phyloP scores from a whole-genome alignment of 2,329 filamentous ascomycete genomes.

The Aspergillus latus region DNA sequence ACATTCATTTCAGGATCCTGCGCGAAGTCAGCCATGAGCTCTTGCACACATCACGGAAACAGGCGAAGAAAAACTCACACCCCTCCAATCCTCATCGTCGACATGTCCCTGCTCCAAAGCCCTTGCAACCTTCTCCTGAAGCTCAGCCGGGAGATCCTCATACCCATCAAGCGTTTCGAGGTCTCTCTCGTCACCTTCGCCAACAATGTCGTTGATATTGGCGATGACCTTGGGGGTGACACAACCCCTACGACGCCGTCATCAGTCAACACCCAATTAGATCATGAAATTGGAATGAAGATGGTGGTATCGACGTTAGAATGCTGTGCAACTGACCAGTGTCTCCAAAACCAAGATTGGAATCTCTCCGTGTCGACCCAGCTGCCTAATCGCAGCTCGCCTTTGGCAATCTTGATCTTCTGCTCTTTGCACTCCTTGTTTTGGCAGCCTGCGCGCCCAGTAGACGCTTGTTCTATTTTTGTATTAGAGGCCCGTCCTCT shows the following conservation, averaged over 20 bases:
- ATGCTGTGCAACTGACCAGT: constrained; percentile 69
- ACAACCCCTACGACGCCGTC: constrained; percentile 66
- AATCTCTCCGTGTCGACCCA: constrained; percentile 65
- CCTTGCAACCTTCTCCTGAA: constrained; percentile 70
- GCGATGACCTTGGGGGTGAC: constrained; percentile 72
- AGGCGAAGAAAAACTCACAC: constrained; percentile 44
- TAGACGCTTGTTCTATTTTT: constrained; percentile 66
- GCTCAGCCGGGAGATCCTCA: constrained; percentile 69
- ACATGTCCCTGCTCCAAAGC: constrained; percentile 78
- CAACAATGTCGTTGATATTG: constrained; percentile 57
- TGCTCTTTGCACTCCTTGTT: constrained; percentile 71
- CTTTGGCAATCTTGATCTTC: constrained; percentile 71
- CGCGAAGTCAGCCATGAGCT: constrained; percentile 11
- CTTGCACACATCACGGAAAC: background rate
- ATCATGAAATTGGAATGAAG: background rate
- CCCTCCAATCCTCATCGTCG: constrained; percentile 82
- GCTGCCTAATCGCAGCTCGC: constrained; percentile 72
- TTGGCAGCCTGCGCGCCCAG: constrained; percentile 71
- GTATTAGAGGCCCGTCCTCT: background rate
- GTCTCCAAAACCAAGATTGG: constrained; percentile 73
- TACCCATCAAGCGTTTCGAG: constrained; percentile 74
- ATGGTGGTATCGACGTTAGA: no score
- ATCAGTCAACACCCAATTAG: background rate
- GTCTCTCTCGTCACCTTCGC: constrained; percentile 49
- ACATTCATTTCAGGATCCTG: constrained; percentile 75